A percentile compares a stretch with the other conserved stretches of the same genome.
Conservation (phyloP, 352 stramenopile species). For the Phytopythium mirpurense region DNA sequence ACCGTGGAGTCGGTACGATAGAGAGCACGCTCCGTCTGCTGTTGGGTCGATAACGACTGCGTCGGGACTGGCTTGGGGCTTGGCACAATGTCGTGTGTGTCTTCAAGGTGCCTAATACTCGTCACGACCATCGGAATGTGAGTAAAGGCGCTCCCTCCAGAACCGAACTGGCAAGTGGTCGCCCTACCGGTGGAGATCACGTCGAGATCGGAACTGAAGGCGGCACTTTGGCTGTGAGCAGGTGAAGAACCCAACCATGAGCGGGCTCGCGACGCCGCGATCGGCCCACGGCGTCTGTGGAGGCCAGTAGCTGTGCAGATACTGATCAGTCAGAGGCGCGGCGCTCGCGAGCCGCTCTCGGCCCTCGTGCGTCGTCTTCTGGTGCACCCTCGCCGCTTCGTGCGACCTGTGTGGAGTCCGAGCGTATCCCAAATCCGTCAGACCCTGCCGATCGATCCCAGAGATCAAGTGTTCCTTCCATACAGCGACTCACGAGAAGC, state of each 20-base stretch:
- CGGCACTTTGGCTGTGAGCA: constrained; percentile 28
- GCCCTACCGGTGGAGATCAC: constrained; percentile 27
- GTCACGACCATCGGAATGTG: background rate
- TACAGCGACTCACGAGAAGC: constrained; percentile 38
- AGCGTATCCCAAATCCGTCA: no score
- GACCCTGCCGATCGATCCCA: background rate
- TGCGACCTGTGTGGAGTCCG: constrained; percentile 20
- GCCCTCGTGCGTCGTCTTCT: constrained; percentile 32
- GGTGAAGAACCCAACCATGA: constrained; percentile 43
- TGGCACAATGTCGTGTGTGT: constrained; percentile 11
- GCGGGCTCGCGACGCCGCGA: constrained; percentile 6
- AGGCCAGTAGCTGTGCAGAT: constrained; percentile 57
- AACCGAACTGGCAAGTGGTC: background rate
- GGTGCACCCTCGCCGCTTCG: constrained; percentile 44
- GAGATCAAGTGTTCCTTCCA: background rate
- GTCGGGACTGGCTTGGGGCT: background rate
- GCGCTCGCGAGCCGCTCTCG: constrained; percentile 30
- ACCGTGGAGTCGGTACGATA: background rate
- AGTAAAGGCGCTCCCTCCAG: background rate
- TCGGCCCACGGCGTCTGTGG: constrained; percentile 39
- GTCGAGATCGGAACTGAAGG: constrained; percentile 34
- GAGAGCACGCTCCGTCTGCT: background rate
- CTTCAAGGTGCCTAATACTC: constrained; percentile 12
- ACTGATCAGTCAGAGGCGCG: constrained; percentile 43
- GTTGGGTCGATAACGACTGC: background rate